Percentiles rank a stretch among this genome's conserved stretches.
Evolutionary conservation across 2,329 filamentous ascomycete species (phyloP).

Genomic region (Trichoderma harzianum): DNA sequence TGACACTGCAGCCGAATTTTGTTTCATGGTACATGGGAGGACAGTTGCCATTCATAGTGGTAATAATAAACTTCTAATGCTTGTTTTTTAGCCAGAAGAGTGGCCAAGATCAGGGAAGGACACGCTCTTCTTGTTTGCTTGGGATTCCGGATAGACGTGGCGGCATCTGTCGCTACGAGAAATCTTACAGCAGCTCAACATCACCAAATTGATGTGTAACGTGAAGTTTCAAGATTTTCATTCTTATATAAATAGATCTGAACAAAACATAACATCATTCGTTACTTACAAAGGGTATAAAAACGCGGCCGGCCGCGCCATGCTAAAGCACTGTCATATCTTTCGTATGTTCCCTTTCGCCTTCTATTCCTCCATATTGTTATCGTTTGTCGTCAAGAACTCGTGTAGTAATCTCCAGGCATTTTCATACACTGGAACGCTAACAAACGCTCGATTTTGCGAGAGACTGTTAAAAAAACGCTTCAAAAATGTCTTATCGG

Average conservation of each 20-base stretch:
- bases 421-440: background rate
- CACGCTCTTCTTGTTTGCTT: background rate
- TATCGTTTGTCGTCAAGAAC: background rate
- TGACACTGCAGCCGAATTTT: background rate
- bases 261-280: background rate
- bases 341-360: background rate
- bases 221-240: background rate
- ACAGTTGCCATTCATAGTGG: background rate
- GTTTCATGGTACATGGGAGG: background rate
- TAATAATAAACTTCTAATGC: accelerated
- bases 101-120: background rate
- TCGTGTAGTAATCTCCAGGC: background rate
- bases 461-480: background rate
- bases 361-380: background rate
- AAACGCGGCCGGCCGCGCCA: background rate
- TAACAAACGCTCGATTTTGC: background rate
- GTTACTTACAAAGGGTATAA: background rate
- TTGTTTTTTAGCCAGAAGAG: background rate
- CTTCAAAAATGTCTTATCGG: slow-evolving; percentile 2
- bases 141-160: background rate
- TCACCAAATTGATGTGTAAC: background rate
- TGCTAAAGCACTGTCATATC: background rate
- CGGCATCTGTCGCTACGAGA: background rate
- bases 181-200: background rate
- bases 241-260: background rate